Evolutionary conservation across 2,329 filamentous ascomycete genomes (phyloP).

Genomic region (Talaromyces atroroseus): DNA sequence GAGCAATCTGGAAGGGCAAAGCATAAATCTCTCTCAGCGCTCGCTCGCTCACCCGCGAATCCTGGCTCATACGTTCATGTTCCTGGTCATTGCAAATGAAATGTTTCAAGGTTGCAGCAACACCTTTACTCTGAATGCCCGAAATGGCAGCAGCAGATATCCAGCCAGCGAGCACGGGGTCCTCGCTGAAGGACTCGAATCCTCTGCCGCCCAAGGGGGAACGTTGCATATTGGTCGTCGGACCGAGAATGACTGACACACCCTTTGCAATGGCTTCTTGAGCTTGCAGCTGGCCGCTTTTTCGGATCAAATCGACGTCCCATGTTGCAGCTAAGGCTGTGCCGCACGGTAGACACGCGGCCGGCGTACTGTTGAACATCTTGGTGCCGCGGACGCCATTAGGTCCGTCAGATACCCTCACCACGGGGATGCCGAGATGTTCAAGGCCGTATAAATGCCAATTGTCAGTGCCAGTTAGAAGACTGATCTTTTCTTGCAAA

Average conservation of each 20-base stretch:
- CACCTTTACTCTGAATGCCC: conserved; percentile 56
- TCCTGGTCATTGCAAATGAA: conserved; percentile 45
- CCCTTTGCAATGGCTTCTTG: conserved; percentile 68
- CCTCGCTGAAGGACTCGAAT: conserved; percentile 82
- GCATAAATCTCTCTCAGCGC: conserved; percentile 61
- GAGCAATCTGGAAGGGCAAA: conserved; percentile 57
- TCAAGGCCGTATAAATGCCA: conserved; percentile 64
- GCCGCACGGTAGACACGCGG: conserved; percentile 74
- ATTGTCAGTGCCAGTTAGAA: conserved; percentile 45
- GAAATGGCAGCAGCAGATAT: conserved; percentile 67
- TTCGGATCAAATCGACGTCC: conserved; percentile 63
- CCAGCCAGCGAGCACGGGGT: conserved; percentile 69
- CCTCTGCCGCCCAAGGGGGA: conserved; percentile 76
- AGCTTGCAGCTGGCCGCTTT: conserved; percentile 66
- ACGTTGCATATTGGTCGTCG: conserved; percentile 75
- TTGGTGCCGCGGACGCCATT: conserved; percentile 66
- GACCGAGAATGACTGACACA: conserved; percentile 66
- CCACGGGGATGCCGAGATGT: conserved; percentile 56
- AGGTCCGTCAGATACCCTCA: conserved; percentile 64
- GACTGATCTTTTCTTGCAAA: conserved; percentile 5
- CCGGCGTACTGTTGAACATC: conserved; percentile 62
- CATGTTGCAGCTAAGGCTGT: conserved; percentile 74
- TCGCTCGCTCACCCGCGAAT: conserved; percentile 42
- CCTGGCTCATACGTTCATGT: conserved; percentile 38
- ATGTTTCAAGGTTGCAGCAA: conserved; percentile 60